phyloP scores from a whole-genome alignment of 179 eudicot genomes.

The Carnegiea gigantea region DNA sequence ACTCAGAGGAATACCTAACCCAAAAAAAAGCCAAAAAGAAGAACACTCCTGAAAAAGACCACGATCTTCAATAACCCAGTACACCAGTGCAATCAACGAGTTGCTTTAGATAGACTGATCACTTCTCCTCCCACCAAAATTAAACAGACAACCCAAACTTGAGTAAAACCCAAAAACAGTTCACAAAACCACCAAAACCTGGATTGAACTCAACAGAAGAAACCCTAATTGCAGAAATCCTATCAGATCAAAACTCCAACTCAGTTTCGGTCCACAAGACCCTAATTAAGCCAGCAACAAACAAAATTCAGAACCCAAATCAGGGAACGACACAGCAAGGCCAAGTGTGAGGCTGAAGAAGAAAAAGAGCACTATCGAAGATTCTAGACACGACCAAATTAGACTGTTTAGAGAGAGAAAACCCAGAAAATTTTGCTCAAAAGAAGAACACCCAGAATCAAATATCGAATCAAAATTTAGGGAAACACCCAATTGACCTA shows the following conservation, averaged over 20 bases:
- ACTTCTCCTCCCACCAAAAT: not conserved
- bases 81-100: constrained; percentile 9
- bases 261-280: constrained; percentile 10
- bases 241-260: constrained; percentile 26
- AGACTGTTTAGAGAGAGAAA: constrained; percentile 3
- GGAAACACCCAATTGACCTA: not conserved
- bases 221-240: constrained; percentile 15
- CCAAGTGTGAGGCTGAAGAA: constrained; percentile 5
- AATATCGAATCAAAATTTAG: not conserved
- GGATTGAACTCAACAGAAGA: constrained; percentile 17
- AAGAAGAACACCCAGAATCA: constrained; percentile 18
- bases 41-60: not conserved
- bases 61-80: constrained; percentile 14
- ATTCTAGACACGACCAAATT: not conserved
- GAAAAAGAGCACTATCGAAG: not conserved
- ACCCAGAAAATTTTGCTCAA: constrained; percentile 9
- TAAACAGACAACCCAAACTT: constrained; percentile 13
- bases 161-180: not conserved
- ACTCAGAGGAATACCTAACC: not conserved
- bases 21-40: not conserved
- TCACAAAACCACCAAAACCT: constrained; percentile 2
- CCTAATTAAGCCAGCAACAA: constrained; percentile 13
- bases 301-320: constrained; percentile 3
- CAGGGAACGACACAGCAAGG: constrained; percentile 1
- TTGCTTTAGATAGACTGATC: constrained; percentile 17